Evolutionary conservation across 306 rosid species (phyloP).

Genomic region (Lotus japonicus): DNA sequence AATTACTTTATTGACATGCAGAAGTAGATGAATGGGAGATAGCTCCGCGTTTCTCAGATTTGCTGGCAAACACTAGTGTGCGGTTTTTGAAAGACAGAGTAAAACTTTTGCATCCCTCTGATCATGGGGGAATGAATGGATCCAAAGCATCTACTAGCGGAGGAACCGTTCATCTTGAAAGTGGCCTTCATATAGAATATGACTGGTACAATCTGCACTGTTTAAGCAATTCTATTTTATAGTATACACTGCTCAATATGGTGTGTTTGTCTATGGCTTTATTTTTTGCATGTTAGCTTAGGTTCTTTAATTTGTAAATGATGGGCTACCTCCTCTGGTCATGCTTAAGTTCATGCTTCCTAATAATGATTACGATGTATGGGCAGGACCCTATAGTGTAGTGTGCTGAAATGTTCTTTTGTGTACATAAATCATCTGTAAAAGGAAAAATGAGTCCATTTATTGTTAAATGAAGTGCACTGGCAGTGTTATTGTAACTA

Average conservation of each 20-base stretch:
- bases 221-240: slow-evolving; percentile 3
- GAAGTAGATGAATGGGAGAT: slow-evolving; percentile 98
- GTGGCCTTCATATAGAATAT: slow-evolving; percentile 85
- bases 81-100: slow-evolving; percentile 77
- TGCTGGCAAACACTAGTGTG: slow-evolving; percentile 69
- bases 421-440: slow-evolving; percentile 5
- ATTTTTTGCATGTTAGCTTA: background rate
- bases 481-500: background rate
- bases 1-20: slow-evolving; percentile 28
- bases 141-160: slow-evolving; percentile 43
- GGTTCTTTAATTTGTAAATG: slow-evolving; percentile 14
- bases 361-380: slow-evolving; percentile 6
- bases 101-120: slow-evolving; percentile 58
- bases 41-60: slow-evolving; percentile 87
- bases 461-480: slow-evolving; percentile 1
- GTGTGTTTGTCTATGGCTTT: background rate
- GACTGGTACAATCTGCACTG: slow-evolving; percentile 62
- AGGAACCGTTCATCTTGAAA: slow-evolving; percentile 85
- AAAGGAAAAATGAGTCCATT: slow-evolving; percentile 2
- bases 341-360: background rate
- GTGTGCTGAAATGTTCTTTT: background rate
- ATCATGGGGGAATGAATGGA: slow-evolving; percentile 48
- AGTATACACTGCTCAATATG: background rate
- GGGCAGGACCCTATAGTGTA: slow-evolving; percentile 4
- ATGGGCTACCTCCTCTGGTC: background rate